These are phyloP conservation scores for Solanum tarijense DNA, from an alignment of 257 asterid species.

Conservation along the genomic window DNA sequence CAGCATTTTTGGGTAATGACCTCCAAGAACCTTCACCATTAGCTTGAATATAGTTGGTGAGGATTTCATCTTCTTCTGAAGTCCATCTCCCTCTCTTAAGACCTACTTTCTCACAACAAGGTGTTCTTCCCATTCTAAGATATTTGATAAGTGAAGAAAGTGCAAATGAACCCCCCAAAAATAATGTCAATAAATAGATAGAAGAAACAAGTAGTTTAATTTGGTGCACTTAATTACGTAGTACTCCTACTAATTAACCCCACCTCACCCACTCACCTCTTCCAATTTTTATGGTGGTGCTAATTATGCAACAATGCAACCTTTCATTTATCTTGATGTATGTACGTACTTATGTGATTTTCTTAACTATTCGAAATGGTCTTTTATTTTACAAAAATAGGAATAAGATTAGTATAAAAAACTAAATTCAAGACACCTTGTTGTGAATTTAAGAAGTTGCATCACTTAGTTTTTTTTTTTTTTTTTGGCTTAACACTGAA, in stretches of 20 bases:
- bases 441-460: too few species aligned
- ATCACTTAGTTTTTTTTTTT: too few species aligned
- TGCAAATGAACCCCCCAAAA: too few species aligned
- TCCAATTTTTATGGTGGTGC: neutral
- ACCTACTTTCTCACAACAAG: constrained; percentile 90
- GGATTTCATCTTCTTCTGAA: constrained; percentile 63
- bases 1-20: constrained; percentile 84
- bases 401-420: too few species aligned
- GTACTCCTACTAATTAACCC: neutral
- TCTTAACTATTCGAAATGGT: neutral
- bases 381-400: neutral
- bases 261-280: neutral
- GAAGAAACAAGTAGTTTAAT: too few species aligned
- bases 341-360: neutral
- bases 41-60: constrained; percentile 44
- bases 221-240: neutral
- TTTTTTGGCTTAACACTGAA: too few species aligned
- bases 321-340: neutral
- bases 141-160: neutral
- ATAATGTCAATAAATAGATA: neutral
- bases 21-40: constrained; percentile 95
- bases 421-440: too few species aligned
- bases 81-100: constrained; percentile 86
- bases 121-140: constrained; percentile 66
- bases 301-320: neutral